Evolutionary conservation across 2,329 filamentous ascomycete genomes (phyloP).

Genomic region (Elsinoe fawcettii): DNA sequence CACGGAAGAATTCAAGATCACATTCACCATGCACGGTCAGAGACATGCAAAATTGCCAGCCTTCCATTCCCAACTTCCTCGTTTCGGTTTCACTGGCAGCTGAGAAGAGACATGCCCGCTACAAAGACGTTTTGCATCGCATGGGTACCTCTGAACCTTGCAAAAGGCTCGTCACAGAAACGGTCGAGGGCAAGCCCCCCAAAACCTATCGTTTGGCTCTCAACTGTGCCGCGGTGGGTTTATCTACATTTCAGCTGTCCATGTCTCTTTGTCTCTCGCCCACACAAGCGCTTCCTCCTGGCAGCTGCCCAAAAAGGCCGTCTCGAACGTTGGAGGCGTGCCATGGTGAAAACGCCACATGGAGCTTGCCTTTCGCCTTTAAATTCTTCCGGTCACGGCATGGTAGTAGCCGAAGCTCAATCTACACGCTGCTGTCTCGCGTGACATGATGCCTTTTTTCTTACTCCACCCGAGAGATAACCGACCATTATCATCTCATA

Average conservation of each 20-base stretch:
- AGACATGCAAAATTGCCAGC: background rate
- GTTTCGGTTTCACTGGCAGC: background rate
- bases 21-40: background rate
- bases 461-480: background rate
- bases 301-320: background rate
- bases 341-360: background rate
- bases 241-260: background rate
- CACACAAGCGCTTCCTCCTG: background rate
- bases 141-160: background rate
- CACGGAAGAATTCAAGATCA: background rate
- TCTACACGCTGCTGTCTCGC: background rate
- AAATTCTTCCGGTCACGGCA: slow-evolving; percentile 1
- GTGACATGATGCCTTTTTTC: background rate
- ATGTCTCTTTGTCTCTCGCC: background rate
- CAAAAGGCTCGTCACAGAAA: background rate
- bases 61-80: background rate
- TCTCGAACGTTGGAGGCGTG: slow-evolving; percentile 3
- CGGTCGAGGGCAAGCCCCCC: background rate
- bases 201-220: background rate
- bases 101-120: background rate
- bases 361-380: slow-evolving; percentile 1
- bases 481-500: background rate
- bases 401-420: background rate
- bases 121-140: background rate
- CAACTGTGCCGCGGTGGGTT: background rate